phyloP scores from a whole-genome alignment of 495 filamentous ascomycete genomes.

The Barbatosphaeria neglecta region DNA sequence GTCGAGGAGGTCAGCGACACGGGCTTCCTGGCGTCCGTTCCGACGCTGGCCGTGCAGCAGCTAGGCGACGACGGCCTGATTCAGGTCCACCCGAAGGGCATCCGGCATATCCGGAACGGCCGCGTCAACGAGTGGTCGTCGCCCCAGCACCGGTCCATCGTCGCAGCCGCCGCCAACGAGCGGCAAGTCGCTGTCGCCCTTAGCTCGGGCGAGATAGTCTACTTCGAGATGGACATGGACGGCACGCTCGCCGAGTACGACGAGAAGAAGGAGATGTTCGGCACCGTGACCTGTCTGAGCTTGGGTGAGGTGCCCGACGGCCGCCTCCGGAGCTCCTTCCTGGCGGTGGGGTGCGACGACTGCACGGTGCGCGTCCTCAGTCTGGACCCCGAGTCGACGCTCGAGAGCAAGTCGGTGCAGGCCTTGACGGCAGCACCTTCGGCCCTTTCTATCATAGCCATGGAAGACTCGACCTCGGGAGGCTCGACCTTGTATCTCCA shows the following conservation, averaged over 20 bases:
- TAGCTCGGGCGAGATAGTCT: slow-evolving; percentile 91
- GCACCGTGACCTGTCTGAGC: slow-evolving; percentile 87
- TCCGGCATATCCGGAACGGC: slow-evolving; percentile 76
- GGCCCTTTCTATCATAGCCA: slow-evolving; percentile 81
- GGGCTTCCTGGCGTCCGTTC: slow-evolving; percentile 74
- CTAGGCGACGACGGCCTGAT: slow-evolving; percentile 86
- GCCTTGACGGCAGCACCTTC: slow-evolving; percentile 83
- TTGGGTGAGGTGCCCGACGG: slow-evolving; percentile 91
- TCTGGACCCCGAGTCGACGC: slow-evolving; percentile 75
- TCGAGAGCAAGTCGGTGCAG: slow-evolving; percentile 89
- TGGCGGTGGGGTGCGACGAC: slow-evolving; percentile 95
- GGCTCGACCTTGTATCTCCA: slow-evolving; percentile 83
- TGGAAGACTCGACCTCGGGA: slow-evolving; percentile 66
- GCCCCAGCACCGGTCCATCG: slow-evolving; percentile 86
- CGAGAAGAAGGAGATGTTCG: slow-evolving; percentile 88
- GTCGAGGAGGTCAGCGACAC: slow-evolving; percentile 92
- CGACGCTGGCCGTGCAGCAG: slow-evolving; percentile 86
- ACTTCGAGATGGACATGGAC: slow-evolving; percentile 93
- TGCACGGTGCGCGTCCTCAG: slow-evolving; percentile 87
- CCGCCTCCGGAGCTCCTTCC: slow-evolving; percentile 68
- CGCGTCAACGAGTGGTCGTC: slow-evolving; percentile 90
- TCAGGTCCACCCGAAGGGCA: slow-evolving; percentile 90
- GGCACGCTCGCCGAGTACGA: slow-evolving; percentile 87
- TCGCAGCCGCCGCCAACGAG: slow-evolving; percentile 90
- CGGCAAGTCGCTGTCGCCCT: slow-evolving; percentile 87